Percentiles rank a stretch among this genome's conserved stretches.
These are phyloP conservation scores for Exophiala xenobiotica DNA, from an alignment of 2,329 filamentous ascomycete species.

Conservation along the genomic window DNA sequence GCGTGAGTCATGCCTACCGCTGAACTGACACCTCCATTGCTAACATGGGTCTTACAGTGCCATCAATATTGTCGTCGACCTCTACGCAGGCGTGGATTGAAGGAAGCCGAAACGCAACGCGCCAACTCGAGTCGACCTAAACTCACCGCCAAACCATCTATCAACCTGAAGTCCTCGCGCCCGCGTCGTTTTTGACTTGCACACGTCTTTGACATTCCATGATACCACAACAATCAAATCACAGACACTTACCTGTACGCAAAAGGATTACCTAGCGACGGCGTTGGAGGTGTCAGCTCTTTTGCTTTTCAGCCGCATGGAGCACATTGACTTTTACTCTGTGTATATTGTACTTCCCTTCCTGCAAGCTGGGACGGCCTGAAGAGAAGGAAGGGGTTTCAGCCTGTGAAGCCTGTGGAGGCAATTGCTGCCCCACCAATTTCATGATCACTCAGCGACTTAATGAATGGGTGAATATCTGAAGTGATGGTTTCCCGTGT, in stretches of 20 bases:
- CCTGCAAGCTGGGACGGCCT: no score
- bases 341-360: no score
- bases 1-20: constrained; percentile 45
- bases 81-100: constrained; percentile 72
- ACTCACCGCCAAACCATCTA: not conserved
- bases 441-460: no score
- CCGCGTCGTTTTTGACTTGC: no score
- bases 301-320: no score
- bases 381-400: no score
- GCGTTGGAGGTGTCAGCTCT: not conserved
- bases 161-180: not conserved
- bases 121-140: not conserved
- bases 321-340: no score
- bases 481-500: no score
- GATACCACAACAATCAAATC: not conserved
- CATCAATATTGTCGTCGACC: constrained; percentile 91
- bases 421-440: no score
- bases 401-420: no score
- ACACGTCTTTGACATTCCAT: not conserved
- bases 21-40: not conserved
- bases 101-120: no score
- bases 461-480: no score
- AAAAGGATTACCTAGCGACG: constrained; percentile 1
- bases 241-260: not conserved
- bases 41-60: constrained; percentile 40